Evolutionary conservation across 805 yeast genomes (phyloP).

Genomic region (Nakazawaea anatomiae): DNA sequence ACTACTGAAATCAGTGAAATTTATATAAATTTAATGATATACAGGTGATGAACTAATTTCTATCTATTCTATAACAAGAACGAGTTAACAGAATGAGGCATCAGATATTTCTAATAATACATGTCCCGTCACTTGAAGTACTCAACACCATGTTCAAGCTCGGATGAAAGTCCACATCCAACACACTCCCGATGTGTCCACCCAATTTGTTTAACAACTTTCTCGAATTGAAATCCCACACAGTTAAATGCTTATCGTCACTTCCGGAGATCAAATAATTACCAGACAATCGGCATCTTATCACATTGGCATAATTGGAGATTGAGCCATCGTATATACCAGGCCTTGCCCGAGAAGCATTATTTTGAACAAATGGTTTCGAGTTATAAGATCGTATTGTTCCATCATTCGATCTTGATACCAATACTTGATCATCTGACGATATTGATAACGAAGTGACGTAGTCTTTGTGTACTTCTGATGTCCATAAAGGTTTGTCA

Average conservation of each 20-base stretch:
- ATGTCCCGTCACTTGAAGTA: slow-evolving; percentile 49
- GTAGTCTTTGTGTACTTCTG: slow-evolving; percentile 40
- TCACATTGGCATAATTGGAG: slow-evolving; percentile 44
- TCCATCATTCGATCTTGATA: slow-evolving; percentile 53
- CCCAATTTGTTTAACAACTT: slow-evolving; percentile 39
- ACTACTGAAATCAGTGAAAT: slow-evolving; percentile 10
- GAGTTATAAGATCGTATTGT: slow-evolving; percentile 54
- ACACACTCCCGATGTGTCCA: slow-evolving; percentile 59
- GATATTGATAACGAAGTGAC: slow-evolving; percentile 52
- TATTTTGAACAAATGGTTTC: slow-evolving; percentile 33
- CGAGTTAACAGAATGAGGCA: no score
- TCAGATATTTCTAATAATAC: slow-evolving; percentile 39
- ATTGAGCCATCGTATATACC: slow-evolving; percentile 51
- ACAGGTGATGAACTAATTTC: no score
- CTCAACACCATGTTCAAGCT: slow-evolving; percentile 32
- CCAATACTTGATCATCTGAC: slow-evolving; percentile 33
- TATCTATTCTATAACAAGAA: no score
- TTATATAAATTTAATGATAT: not conserved
- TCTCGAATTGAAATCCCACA: slow-evolving; percentile 56
- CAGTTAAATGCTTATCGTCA: slow-evolving; percentile 48
- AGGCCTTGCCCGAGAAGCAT: slow-evolving; percentile 35
- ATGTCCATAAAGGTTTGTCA: slow-evolving; percentile 37
- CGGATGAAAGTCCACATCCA: slow-evolving; percentile 55
- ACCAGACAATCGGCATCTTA: slow-evolving; percentile 41
- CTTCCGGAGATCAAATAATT: slow-evolving; percentile 51